A percentile compares a stretch with the other conserved stretches of the same genome.
These are phyloP conservation scores for Saccharomycopsis capsularis DNA, from an alignment of 805 yeast genomes.

Conservation along the genomic window DNA sequence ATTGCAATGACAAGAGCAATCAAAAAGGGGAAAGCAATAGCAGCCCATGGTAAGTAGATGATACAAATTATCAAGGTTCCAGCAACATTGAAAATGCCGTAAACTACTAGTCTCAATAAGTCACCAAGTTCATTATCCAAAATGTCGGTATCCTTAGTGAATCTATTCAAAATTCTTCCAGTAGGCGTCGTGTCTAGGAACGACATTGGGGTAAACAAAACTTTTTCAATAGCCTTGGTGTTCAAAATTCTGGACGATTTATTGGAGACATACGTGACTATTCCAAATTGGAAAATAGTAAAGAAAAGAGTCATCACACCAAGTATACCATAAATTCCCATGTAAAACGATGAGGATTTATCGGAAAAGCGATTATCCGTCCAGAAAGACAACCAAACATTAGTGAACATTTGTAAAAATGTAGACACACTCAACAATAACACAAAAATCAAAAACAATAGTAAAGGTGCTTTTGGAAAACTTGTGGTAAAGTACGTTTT, in stretches of 20 bases:
- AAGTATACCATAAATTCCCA: slow-evolving; percentile 57
- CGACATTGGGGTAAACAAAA: slow-evolving; percentile 74
- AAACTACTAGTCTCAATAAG: slow-evolving; percentile 53
- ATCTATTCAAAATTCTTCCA: slow-evolving; percentile 79
- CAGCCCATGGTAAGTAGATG: slow-evolving; percentile 70
- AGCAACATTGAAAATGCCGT: slow-evolving; percentile 42
- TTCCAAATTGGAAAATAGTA: slow-evolving; percentile 36
- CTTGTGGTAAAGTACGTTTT: slow-evolving; percentile 33
- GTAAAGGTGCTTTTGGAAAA: slow-evolving; percentile 30
- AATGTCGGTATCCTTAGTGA: slow-evolving; percentile 82
- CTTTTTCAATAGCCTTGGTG: slow-evolving; percentile 47
- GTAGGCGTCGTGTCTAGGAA: slow-evolving; percentile 82
- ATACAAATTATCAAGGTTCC: slow-evolving; percentile 63
- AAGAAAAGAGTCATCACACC: slow-evolving; percentile 43
- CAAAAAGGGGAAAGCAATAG: slow-evolving; percentile 54
- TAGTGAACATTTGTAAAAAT: slow-evolving; percentile 52
- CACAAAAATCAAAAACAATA: slow-evolving; percentile 28
- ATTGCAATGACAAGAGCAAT: slow-evolving; percentile 36
- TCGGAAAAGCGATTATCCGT: slow-evolving; percentile 38
- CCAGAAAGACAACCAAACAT: slow-evolving; percentile 86
- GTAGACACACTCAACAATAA: slow-evolving; percentile 25
- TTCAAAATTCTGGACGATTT: slow-evolving; percentile 54
- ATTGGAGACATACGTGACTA: slow-evolving; percentile 45
- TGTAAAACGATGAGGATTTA: slow-evolving; percentile 42
- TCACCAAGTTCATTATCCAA: slow-evolving; percentile 74